These are phyloP conservation scores for Pleurotus giganteus DNA, from an alignment of 768 basidiomycete genomes.

Conservation along the genomic window DNA sequence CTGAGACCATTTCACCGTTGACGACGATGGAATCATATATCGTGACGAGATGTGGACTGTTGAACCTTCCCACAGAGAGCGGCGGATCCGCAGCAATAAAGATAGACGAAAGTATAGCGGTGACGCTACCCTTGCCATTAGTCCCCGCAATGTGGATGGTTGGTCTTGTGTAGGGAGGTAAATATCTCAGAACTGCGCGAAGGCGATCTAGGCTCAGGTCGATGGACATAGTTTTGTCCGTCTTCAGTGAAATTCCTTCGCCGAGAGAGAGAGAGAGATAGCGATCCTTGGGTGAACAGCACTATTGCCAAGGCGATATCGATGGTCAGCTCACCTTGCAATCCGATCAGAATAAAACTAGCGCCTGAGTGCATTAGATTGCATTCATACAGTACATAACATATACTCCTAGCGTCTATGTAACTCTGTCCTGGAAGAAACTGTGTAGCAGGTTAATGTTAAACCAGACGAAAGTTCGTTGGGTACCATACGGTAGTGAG, in stretches of 20 bases:
- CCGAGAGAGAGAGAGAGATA: not conserved
- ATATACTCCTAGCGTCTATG: too few species aligned
- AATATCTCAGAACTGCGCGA: conserved; percentile 42
- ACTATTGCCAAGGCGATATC: too few species aligned
- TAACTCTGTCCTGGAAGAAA: too few species aligned
- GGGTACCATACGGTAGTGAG: not conserved
- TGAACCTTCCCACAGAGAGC: conserved; percentile 78
- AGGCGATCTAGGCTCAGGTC: conserved; percentile 68
- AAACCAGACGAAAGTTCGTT: not conserved
- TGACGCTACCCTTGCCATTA: conserved; percentile 96
- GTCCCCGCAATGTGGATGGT: conserved; percentile 93
- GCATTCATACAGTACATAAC: too few species aligned
- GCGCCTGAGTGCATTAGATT: too few species aligned
- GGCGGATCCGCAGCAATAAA: conserved; percentile 52
- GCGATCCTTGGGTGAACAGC: not conserved
- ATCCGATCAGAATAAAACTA: too few species aligned
- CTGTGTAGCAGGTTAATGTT: too few species aligned
- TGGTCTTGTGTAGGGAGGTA: conserved; percentile 70
- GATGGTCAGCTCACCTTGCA: too few species aligned
- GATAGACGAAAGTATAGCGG: conserved; percentile 78
- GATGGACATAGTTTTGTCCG: conserved; percentile 66
- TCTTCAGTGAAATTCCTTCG: too few species aligned
- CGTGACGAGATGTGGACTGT: conserved; percentile 86
- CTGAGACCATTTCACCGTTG: conserved; percentile 50
- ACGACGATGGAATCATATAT: conserved; percentile 76